Percentiles rank a stretch among this genome's conserved stretches.
Conservation (phyloP, 2,329 filamentous ascomycete genomes). For the Coniochaeta ligniaria region DNA sequence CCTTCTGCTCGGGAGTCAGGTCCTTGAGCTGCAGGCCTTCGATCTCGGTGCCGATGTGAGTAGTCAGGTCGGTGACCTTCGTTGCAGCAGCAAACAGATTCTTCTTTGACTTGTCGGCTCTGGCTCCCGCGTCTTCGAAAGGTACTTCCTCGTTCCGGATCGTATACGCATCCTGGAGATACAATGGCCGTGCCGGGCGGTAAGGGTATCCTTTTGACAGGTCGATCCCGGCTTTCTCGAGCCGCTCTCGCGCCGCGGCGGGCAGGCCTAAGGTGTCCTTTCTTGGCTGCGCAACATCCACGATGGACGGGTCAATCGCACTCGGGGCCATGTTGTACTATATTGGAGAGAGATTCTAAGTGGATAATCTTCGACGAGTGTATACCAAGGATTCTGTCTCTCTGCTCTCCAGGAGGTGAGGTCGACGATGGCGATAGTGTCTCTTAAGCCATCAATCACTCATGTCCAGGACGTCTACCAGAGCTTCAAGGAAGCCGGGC, state of each 20-base stretch:
- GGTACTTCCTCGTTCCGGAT: slow-evolving; percentile 51
- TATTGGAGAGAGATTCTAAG: not conserved
- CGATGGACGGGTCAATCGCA: slow-evolving; percentile 54
- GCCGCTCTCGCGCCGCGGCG: slow-evolving; percentile 43
- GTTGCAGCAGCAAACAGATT: slow-evolving; percentile 53
- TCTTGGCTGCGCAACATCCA: slow-evolving; percentile 52
- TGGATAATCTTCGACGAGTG: not conserved
- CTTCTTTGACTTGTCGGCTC: slow-evolving; percentile 59
- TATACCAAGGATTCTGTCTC: not conserved
- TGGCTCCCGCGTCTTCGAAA: slow-evolving; percentile 53
- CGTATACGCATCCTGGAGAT: slow-evolving; percentile 61
- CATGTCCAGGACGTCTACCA: not conserved
- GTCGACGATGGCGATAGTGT: not conserved
- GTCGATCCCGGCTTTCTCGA: slow-evolving; percentile 64
- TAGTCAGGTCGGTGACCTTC: slow-evolving; percentile 54
- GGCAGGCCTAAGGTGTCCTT: slow-evolving; percentile 62
- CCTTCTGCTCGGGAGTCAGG: slow-evolving; percentile 48
- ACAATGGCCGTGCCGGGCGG: slow-evolving; percentile 58
- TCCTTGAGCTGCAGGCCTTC: slow-evolving; percentile 57
- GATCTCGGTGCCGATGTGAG: slow-evolving; percentile 58
- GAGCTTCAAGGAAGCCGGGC: not conserved
- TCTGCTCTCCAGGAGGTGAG: not conserved
- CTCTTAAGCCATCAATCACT: not conserved
- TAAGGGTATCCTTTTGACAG: slow-evolving; percentile 66
- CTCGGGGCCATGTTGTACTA: slow-evolving; percentile 38